Evolutionary conservation across 2,329 filamentous ascomycete genomes (phyloP).

Genomic region (Fusarium falciforme): DNA sequence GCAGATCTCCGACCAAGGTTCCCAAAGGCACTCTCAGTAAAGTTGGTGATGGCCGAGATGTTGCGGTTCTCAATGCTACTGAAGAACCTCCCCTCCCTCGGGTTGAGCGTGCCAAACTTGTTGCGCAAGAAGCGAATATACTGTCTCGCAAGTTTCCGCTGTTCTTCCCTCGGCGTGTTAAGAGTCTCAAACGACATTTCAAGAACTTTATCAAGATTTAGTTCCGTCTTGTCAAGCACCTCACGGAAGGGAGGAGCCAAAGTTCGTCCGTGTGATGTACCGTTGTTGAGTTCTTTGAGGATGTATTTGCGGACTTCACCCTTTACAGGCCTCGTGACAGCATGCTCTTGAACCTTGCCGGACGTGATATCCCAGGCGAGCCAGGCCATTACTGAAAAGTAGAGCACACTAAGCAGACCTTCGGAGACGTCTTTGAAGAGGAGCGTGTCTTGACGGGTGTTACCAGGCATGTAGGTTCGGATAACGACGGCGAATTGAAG

Average conservation of each 20-base stretch:
- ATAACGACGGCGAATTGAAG: slow-evolving; percentile 7
- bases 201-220: background rate
- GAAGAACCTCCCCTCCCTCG: background rate
- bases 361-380: slow-evolving; percentile 3
- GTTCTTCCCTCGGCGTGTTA: background rate
- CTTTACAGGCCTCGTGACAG: background rate
- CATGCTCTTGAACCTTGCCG: background rate
- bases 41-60: background rate
- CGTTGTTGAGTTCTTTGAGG: background rate
- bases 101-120: background rate
- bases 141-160: background rate
- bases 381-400: background rate
- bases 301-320: slow-evolving; percentile 1
- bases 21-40: background rate
- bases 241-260: background rate
- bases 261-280: background rate
- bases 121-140: background rate
- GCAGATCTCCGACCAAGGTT: background rate
- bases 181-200: background rate
- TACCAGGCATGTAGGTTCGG: background rate
- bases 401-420: slow-evolving; percentile 3
- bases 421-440: slow-evolving; percentile 17
- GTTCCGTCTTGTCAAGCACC: background rate
- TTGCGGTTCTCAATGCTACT: background rate
- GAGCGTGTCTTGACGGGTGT: slow-evolving; percentile 3